Evolutionary conservation across 2,329 filamentous ascomycete species (phyloP), one percentile per base, ranked within the genome.

Genomic region (Fusarium neocosmosporiellum): DNA sequence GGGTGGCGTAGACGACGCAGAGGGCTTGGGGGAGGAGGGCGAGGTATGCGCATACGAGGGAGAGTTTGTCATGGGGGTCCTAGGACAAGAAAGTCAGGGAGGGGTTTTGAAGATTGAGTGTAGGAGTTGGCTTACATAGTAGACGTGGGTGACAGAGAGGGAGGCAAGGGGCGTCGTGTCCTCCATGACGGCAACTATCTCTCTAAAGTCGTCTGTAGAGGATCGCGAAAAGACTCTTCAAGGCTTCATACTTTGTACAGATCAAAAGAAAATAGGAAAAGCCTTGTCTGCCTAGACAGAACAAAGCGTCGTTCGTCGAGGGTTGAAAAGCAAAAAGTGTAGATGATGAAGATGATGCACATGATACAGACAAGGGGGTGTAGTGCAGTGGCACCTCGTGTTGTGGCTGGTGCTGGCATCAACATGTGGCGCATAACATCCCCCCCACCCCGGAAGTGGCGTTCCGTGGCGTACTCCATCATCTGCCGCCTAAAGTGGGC

Each of bases 21-120:
- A 99, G 90, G 24, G 92, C 95, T 82, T 99, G 96, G 0, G 96
- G 96, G 63, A 98, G 89, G 67, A 99, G 93, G 71, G 97, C 95
- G 67, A 99, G 93, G 89, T 94, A 98, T 76, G 96, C 96, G 82
- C 94, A 98, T 55, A 94, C 81, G 83, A 95, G 94, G 58, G 96
- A 98, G 77, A 98, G 67, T 63, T 88, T 89, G 83, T 98, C 96
- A 69, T 90, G 84, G 7, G 97, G 95, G 84, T 98, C 94, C 95
- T 98, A 27, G 9, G 33, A 13, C 27, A 20, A 53, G 43, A 58
- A 34, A 4, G 27, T 70, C 55, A 59, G 61, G 59, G 29, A n/a
- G 41, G 2, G 9, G 41, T 22, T 14, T 16, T 36, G 43, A 34
- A 27, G n/a, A 39, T 36, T 55, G 33, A 24, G 54, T 37, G 14